A percentile compares a stretch with the other conserved stretches of the same genome.
phyloP scores from a whole-genome alignment of 1,139 yeast species.

The Sugiyamaella sp. region DNA sequence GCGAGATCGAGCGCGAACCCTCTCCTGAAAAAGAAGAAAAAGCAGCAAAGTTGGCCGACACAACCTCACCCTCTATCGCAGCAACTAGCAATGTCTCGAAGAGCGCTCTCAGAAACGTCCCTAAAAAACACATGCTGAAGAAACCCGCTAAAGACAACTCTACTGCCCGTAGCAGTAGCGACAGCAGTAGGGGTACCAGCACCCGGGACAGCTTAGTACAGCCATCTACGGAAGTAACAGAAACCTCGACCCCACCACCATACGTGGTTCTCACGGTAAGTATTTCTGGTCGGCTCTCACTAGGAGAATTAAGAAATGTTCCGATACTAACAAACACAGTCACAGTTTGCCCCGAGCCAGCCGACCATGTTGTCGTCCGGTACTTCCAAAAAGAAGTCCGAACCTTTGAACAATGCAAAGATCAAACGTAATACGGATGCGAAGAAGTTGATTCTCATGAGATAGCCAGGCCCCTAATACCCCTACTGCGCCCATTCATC shows the following conservation, averaged over 20 bases:
- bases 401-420: not conserved
- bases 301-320: no score
- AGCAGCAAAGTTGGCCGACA: not conserved
- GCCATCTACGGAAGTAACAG: not conserved
- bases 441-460: slow-evolving; percentile 32
- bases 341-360: slow-evolving; percentile 20
- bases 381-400: slow-evolving; percentile 1
- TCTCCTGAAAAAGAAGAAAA: slow-evolving; percentile 2
- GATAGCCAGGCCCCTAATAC: slow-evolving; percentile 16
- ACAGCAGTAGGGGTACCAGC: no score
- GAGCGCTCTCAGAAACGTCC: not conserved
- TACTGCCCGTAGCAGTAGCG: not conserved
- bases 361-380: slow-evolving; percentile 5
- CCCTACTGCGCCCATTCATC: not conserved
- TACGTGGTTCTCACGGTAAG: slow-evolving; percentile 20
- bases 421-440: slow-evolving; percentile 2
- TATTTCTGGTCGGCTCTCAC: not conserved
- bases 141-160: not conserved
- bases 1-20: slow-evolving; percentile 6
- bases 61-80: not conserved
- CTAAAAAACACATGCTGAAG: not conserved
- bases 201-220: no score
- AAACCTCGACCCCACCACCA: slow-evolving; percentile 5
- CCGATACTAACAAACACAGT: slow-evolving; percentile 8
- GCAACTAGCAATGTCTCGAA: not conserved